These are phyloP conservation scores for Blastocystis sp. DNA, from an alignment of 352 stramenopile genomes.

Conservation along the genomic window DNA sequence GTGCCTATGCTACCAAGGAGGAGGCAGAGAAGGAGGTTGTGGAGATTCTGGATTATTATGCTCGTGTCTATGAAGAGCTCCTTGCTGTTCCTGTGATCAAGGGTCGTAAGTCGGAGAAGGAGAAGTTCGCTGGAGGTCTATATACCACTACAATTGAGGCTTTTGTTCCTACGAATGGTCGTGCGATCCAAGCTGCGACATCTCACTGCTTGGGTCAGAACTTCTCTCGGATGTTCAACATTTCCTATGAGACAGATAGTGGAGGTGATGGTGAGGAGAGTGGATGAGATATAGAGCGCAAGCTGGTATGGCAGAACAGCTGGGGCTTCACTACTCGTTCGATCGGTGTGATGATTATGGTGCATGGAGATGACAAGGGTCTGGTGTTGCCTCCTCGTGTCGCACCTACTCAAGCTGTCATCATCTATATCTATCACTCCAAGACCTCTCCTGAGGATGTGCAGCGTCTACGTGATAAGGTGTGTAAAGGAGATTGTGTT, in stretches of 20 bases:
- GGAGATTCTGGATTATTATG: conserved; percentile 94
- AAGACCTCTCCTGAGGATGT: conserved; percentile 57
- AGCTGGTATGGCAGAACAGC: conserved; percentile 94
- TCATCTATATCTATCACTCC: conserved; percentile 82
- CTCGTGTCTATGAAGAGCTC: conserved; percentile 94
- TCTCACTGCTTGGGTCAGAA: conserved; percentile 98
- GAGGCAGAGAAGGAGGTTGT: conserved; percentile 90
- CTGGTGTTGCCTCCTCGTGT: conserved; percentile 95
- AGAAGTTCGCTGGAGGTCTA: conserved; percentile 97
- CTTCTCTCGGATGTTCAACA: conserved; percentile 99
- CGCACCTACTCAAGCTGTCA: conserved; percentile 90
- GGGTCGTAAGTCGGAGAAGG: conserved; percentile 94
- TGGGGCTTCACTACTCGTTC: conserved; percentile 96
- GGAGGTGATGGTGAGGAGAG: conserved; percentile 76
- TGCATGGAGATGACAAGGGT: conserved; percentile 97
- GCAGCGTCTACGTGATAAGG: conserved; percentile 22
- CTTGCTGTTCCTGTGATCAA: conserved; percentile 97
- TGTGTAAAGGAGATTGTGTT: background rate
- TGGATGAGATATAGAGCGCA: conserved; percentile 11
- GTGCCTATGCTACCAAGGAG: conserved; percentile 91
- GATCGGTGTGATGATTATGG: conserved; percentile 99
- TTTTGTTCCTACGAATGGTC: conserved; percentile 90
- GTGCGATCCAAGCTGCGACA: conserved; percentile 96
- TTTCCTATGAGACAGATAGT: conserved; percentile 90
- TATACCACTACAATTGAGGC: conserved; percentile 98